Conservation (phyloP, 2,329 filamentous ascomycete genomes). For the Neophaeococcomyces mojaviensis region DNA sequence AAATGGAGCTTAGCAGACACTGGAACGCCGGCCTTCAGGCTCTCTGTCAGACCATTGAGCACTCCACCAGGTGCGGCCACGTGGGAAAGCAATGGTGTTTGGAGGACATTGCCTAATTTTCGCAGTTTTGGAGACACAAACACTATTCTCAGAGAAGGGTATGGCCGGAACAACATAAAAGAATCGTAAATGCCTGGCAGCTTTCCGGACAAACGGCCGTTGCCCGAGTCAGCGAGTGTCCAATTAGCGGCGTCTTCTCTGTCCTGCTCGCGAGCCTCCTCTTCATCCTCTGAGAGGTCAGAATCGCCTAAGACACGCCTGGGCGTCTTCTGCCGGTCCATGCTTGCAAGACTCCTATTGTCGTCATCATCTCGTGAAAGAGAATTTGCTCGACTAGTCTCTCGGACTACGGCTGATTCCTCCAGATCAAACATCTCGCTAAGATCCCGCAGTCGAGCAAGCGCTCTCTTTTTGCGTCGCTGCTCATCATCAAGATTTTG, state of each 20-base stretch:
- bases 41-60: slow-evolving; percentile 32
- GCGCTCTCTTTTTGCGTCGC: slow-evolving; percentile 14
- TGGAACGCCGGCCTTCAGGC: slow-evolving; percentile 30
- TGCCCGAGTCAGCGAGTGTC: slow-evolving; percentile 17
- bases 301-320: slow-evolving; percentile 14
- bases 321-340: slow-evolving; percentile 3
- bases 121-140: slow-evolving; percentile 27
- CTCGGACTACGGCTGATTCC: slow-evolving; percentile 23
- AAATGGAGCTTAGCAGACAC: slow-evolving; percentile 40
- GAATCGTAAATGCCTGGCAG: slow-evolving; percentile 28
- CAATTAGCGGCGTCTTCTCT: slow-evolving; percentile 9
- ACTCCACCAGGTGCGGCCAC: slow-evolving; percentile 34
- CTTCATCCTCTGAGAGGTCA: slow-evolving; percentile 11
- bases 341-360: slow-evolving; percentile 12
- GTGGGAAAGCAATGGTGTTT: slow-evolving; percentile 37
- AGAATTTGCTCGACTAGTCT: slow-evolving; percentile 19
- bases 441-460: slow-evolving; percentile 23
- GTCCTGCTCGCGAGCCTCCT: slow-evolving; percentile 7
- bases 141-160: slow-evolving; percentile 27
- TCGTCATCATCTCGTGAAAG: slow-evolving; percentile 21
- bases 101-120: slow-evolving; percentile 25
- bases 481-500: slow-evolving; percentile 2
- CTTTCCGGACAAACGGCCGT: slow-evolving; percentile 22
- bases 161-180: slow-evolving; percentile 26
- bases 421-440: slow-evolving; percentile 26